A percentile compares a stretch with the other conserved stretches of the same genome.
Conservation (phyloP, 805 yeast species). For the Starmerella tilneyi region DNA sequence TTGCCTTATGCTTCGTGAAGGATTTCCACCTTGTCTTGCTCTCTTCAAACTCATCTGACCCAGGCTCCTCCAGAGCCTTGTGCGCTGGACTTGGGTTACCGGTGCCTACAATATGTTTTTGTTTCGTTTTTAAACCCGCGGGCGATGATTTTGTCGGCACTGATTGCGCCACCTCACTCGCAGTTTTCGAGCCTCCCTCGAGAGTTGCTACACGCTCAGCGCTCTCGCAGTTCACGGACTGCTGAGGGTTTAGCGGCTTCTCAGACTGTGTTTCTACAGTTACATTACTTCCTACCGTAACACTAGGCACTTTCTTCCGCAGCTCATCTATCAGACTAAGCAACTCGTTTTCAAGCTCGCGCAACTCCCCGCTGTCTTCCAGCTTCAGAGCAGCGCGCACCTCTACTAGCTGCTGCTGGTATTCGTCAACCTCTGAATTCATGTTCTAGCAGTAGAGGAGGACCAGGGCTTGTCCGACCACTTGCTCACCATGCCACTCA, state of each 20-base stretch:
- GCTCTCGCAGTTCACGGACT: no score
- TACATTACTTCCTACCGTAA: neutral
- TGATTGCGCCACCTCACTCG: no score
- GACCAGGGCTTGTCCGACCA: neutral
- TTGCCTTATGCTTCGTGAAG: neutral
- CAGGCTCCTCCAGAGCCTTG: neutral
- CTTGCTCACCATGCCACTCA: neutral
- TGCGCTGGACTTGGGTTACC: no score
- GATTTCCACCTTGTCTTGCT: neutral
- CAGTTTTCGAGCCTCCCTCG: no score
- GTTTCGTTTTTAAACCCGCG: no score
- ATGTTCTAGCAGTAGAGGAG: neutral
- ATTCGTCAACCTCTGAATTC: conserved; percentile 29
- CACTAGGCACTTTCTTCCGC: conserved; percentile 4
- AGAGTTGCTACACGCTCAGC: no score
- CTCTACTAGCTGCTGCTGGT: conserved; percentile 28
- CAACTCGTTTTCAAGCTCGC: conserved; percentile 27
- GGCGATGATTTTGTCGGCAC: no score
- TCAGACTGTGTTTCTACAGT: neutral
- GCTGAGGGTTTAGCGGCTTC: no score
- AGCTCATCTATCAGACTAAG: conserved; percentile 27
- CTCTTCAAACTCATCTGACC: neutral
- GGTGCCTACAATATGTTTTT: no score
- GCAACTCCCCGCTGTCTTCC: conserved; percentile 27
- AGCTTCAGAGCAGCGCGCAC: conserved; percentile 27